These are phyloP conservation scores for Sanghuangporus sanghuang DNA, from an alignment of 1,284 basidiomycete genomes.

Conservation along the genomic window DNA sequence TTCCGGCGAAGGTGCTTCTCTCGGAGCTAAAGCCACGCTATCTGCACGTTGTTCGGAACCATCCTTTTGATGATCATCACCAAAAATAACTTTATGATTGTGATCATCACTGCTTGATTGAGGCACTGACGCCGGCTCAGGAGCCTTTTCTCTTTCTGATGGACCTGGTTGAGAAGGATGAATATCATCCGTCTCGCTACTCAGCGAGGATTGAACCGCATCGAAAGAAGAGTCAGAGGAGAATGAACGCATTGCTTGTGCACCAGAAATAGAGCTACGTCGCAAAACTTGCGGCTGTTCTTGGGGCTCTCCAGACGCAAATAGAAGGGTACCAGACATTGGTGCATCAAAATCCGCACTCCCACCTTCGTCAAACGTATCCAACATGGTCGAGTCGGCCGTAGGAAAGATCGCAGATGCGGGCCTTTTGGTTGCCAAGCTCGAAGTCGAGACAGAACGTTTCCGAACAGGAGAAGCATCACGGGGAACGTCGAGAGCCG, in stretches of 20 bases:
- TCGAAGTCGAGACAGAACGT: slow-evolving; percentile 15
- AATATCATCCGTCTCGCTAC: not conserved
- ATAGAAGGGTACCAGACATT: not conserved
- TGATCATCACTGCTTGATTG: not conserved
- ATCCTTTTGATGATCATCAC: not conserved
- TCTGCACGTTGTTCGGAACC: not conserved
- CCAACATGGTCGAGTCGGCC: not conserved
- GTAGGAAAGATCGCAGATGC: not conserved
- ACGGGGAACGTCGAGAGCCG: not conserved
- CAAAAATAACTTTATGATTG: not conserved
- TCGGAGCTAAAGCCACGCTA: not conserved
- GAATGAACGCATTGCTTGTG: not conserved
- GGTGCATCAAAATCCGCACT: not conserved
- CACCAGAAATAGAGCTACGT: slow-evolving; percentile 7
- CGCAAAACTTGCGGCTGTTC: not conserved
- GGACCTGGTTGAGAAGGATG: not conserved
- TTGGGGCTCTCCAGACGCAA: not conserved
- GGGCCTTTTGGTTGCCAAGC: not conserved
- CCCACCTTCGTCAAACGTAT: slow-evolving; percentile 1
- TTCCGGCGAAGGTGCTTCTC: not conserved
- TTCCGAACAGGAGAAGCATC: slow-evolving; percentile 13
- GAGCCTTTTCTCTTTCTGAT: not conserved
- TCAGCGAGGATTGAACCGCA: too few relatives aligned
- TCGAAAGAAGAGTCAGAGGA: not conserved
- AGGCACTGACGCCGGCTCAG: not conserved